Percentiles rank a stretch among this genome's conserved stretches.
Conservation (phyloP, 805 yeast genomes). For the Groenewaldozyma tartarivorans region DNA sequence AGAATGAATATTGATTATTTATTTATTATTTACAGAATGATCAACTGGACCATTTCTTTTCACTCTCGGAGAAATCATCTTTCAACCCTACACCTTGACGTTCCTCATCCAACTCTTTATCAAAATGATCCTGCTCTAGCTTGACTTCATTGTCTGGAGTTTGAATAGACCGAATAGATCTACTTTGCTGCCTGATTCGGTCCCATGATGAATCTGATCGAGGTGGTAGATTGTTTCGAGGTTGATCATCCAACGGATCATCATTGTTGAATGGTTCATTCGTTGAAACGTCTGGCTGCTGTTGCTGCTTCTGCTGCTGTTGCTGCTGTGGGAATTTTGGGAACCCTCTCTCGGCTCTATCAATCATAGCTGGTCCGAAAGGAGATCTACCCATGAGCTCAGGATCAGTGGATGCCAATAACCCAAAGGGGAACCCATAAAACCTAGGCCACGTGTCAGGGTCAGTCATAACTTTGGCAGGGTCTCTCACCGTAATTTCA, state of each 20-base stretch:
- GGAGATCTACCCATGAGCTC: background rate
- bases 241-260: background rate
- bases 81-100: conserved; percentile 14
- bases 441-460: conserved; percentile 7
- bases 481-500: conserved; percentile 10
- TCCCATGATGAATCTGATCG: background rate
- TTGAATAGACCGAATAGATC: background rate
- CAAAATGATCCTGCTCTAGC: conserved; percentile 16
- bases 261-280: background rate
- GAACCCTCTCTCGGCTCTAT: no score
- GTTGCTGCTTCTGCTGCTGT: background rate
- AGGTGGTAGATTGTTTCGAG: background rate
- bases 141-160: conserved; percentile 2
- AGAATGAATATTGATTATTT: conserved; percentile 1
- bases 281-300: background rate
- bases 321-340: background rate
- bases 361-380: background rate
- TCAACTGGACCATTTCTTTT: conserved; percentile 18
- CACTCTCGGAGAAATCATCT: conserved; percentile 20
- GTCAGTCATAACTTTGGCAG: conserved; percentile 12
- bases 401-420: background rate
- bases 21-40: background rate
- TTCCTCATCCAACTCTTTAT: conserved; percentile 17
- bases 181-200: background rate
- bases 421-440: background rate